Conservation (phyloP, 495 filamentous ascomycete species). For the Penicillium manginii region DNA sequence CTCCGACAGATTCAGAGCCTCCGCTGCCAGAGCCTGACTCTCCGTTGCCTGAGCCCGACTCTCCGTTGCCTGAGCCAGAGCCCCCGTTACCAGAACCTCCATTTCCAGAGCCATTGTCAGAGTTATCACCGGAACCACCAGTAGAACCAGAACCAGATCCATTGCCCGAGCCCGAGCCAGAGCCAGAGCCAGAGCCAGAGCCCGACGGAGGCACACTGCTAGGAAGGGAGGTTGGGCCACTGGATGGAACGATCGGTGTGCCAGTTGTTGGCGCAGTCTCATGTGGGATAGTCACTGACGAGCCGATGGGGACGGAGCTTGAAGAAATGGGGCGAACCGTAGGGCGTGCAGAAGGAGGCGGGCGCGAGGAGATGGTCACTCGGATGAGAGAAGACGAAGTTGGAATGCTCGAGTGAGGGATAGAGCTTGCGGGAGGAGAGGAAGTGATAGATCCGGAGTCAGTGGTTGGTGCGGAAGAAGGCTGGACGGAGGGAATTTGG, state of each 20-base stretch:
- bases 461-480: not conserved
- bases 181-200: not conserved
- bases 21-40: not conserved
- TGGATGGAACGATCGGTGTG: too few species aligned
- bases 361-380: not conserved
- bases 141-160: too few species aligned
- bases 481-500: not conserved
- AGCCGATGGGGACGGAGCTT: not conserved
- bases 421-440: not conserved
- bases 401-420: not conserved
- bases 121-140: too few species aligned
- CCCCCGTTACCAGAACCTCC: not conserved
- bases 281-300: not conserved
- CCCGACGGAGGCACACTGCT: not conserved
- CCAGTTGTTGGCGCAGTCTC: too few species aligned
- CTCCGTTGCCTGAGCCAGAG: not conserved
- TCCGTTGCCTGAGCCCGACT: not conserved
- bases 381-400: not conserved
- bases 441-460: not conserved
- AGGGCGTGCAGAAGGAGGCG: not conserved
- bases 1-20: not conserved
- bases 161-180: not conserved
- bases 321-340: not conserved
- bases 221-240: too few species aligned
- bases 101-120: not conserved